phyloP scores from a whole-genome alignment of 805 yeast species.

The Barnettozyma sucrosica region DNA sequence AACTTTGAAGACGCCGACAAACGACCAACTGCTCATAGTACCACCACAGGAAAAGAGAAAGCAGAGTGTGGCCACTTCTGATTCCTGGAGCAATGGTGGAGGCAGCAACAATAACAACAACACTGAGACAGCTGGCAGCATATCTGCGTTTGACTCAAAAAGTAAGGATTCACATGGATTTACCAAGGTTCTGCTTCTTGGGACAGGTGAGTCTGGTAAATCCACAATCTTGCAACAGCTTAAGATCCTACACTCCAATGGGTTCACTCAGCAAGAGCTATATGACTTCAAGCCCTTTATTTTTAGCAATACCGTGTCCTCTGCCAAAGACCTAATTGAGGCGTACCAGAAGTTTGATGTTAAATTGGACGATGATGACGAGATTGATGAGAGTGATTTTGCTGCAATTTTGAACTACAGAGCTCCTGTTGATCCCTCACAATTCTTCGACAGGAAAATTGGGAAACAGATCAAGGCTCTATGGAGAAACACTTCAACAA shows the following conservation, averaged over 20 bases:
- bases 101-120: background rate
- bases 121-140: background rate
- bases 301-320: slow-evolving; percentile 69
- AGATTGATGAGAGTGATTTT: slow-evolving; percentile 28
- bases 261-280: slow-evolving; percentile 50
- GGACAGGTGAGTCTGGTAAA: slow-evolving; percentile 66
- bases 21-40: slow-evolving; percentile 1
- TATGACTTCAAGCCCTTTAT: slow-evolving; percentile 74
- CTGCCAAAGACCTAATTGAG: slow-evolving; percentile 62
- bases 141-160: background rate
- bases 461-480: slow-evolving; percentile 45
- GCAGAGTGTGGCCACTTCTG: background rate
- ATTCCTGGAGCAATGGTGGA: slow-evolving; percentile 1
- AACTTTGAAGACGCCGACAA: background rate
- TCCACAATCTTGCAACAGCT: slow-evolving; percentile 42
- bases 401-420: slow-evolving; percentile 13
- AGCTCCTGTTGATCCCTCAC: slow-evolving; percentile 47
- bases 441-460: slow-evolving; percentile 43
- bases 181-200: slow-evolving; percentile 66
- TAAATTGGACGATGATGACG: slow-evolving; percentile 28
- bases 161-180: slow-evolving; percentile 37
- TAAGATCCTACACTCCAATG: slow-evolving; percentile 36
- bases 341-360: slow-evolving; percentile 51
- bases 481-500: slow-evolving; percentile 55
- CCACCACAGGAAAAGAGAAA: background rate